phyloP scores from a whole-genome alignment of 202 grass and related monocot genomes.

The Elaeis oleifera region DNA sequence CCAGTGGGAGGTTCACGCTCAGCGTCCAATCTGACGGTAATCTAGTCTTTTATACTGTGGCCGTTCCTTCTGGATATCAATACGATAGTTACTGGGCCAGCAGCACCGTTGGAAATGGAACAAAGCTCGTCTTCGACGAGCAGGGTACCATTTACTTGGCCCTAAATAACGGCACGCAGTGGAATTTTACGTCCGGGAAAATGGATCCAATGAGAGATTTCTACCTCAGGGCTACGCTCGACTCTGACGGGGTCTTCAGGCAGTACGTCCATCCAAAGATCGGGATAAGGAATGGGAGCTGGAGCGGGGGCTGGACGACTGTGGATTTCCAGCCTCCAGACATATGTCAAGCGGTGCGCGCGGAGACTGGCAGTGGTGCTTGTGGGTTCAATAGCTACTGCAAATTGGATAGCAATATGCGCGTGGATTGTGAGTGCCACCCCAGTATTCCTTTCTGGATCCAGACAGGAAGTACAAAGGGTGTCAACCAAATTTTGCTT shows the following conservation, averaged over 20 bases:
- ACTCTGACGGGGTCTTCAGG: conserved; percentile 19
- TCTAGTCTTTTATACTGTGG: neutral
- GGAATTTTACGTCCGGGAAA: neutral
- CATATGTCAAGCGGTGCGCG: neutral
- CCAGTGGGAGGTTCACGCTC: neutral
- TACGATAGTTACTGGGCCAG: neutral
- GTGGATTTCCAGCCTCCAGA: neutral
- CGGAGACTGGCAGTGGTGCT: conserved; percentile 17
- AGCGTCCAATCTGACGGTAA: neutral
- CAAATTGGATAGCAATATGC: neutral
- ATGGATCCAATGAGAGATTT: neutral
- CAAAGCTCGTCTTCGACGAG: neutral
- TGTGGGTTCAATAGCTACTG: conserved; percentile 46
- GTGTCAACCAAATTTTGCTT: conserved; percentile 19
- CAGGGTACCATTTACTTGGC: neutral
- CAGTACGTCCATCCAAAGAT: conserved; percentile 29
- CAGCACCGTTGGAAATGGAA: neutral
- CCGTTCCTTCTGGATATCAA: neutral
- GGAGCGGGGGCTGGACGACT: neutral
- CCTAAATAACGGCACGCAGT: neutral
- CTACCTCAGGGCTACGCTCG: conserved; percentile 3
- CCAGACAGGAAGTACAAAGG: conserved; percentile 19
- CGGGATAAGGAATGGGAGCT: neutral
- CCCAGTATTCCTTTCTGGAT: conserved; percentile 30
- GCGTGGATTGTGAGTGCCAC: conserved; percentile 16